Percentiles rank a stretch among this genome's conserved stretches.
phyloP scores from a whole-genome alignment of 345 rosid species.

The Durio zibethinus region DNA sequence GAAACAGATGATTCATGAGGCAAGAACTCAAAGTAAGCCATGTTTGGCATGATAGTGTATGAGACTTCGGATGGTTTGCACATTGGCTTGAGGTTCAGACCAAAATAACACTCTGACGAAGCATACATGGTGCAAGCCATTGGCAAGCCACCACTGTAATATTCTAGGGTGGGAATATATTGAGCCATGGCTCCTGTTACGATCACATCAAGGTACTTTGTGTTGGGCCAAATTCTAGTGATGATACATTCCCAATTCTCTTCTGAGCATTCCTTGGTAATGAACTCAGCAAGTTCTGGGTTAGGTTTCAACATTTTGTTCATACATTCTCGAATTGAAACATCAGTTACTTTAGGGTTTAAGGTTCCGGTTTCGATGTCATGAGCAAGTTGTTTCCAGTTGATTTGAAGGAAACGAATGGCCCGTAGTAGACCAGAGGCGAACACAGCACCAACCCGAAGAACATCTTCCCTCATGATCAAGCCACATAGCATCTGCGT shows the following conservation, averaged over 20 bases:
- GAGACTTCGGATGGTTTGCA: conserved; percentile 74
- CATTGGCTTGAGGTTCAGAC: conserved; percentile 80
- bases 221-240: conserved; percentile 80
- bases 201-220: conserved; percentile 82
- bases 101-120: conserved; percentile 91
- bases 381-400: conserved; percentile 56
- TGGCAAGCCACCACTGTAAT: conserved; percentile 74
- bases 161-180: conserved; percentile 84
- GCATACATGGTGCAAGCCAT: conserved; percentile 94
- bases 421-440: conserved; percentile 90
- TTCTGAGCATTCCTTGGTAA: conserved; percentile 42
- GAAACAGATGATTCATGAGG: conserved; percentile 28
- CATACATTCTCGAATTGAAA: conserved; percentile 44
- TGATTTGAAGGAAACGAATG: conserved; percentile 65
- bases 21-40: conserved; percentile 83
- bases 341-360: conserved; percentile 51
- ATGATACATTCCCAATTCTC: conserved; percentile 74
- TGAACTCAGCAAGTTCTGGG: conserved; percentile 54
- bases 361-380: conserved; percentile 65
- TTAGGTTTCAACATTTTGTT: conserved; percentile 53
- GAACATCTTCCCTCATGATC: conserved; percentile 58
- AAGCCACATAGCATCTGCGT: conserved; percentile 88
- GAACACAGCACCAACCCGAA: conserved; percentile 86
- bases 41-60: conserved; percentile 90
- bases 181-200: conserved; percentile 98